Base-by-base conservation (phyloP, 1,284 basidiomycete species). In the Ceraceosorus guamensis region DNA sequence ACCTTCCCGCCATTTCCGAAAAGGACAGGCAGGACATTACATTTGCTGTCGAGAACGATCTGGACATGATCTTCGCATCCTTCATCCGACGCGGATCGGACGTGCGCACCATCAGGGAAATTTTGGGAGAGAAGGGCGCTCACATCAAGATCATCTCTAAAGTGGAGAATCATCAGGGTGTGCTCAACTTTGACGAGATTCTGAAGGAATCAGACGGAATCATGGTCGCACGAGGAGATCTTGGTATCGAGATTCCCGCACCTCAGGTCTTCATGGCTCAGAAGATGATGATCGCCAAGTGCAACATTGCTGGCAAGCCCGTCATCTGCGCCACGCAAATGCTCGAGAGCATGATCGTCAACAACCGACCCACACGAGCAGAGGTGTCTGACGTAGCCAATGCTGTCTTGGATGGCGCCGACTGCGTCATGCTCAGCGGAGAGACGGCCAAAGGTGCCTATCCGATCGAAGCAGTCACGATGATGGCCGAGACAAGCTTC, bases 251-350 rank as follows among this genome's bases (percentile, higher is more conserved):
- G 63, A 76, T 76, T 53, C 95, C 95, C 31, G 91, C 73, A 14
- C 71, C 71, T 8, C 71, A 76, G 66, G 74, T 76, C 33, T 75
- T 75, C 56, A 68, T 76, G 65, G 74, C 73, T 2, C 74, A 76
- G 56, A 76, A 76, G 70, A 75, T 75, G 74, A 76, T 76, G 66
- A 75, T 76, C 56, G 56, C 67, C 60, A 75, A 73, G 62, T 74
- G 73, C 73, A 76, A 76, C 67, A 73, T 76, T 56, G 70, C 68
- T 31, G 74, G 74, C 53, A 76, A 99, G 82, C 92, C 95, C 52
- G 89, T 90, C 74, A 98, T 99, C 76, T 95, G 95, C 70, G 95
- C 95, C 18, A 99, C 95, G 16, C 95, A 99, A 80, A 98, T 99
- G 95, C 86, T 99, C 70, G 95, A 99, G 83, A 87, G 87, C 70